Evolutionary conservation across 2,329 filamentous ascomycete genomes (phyloP).

Genomic region (Cladobotryum protrusum): DNA sequence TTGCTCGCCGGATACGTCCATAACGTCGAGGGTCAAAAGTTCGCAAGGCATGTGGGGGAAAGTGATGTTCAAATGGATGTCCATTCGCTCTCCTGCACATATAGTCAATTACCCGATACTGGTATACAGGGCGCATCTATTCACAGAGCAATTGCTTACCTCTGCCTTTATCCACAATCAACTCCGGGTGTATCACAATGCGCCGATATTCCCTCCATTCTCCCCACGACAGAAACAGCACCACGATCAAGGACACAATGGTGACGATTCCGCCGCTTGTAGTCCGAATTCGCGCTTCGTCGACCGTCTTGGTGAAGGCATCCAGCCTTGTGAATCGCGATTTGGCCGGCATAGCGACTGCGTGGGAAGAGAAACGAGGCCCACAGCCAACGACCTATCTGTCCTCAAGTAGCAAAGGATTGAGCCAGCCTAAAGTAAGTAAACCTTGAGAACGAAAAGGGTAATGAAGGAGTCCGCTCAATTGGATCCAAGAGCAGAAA

Average conservation of each 20-base stretch:
- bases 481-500: constrained; percentile 6
- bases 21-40: constrained; percentile 91
- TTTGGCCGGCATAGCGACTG: constrained; percentile 67
- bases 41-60: constrained; percentile 94
- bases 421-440: neutral
- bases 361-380: neutral
- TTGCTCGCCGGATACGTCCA: constrained; percentile 97
- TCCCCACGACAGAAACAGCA: constrained; percentile 83
- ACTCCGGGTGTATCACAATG: constrained; percentile 79
- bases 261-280: constrained; percentile 95
- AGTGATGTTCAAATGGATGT: constrained; percentile 95
- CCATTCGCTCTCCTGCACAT: constrained; percentile 85
- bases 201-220: constrained; percentile 94
- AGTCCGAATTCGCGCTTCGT: constrained; percentile 93
- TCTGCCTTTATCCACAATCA: constrained; percentile 95
- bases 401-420: neutral
- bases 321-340: constrained; percentile 94
- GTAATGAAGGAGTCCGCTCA: constrained; percentile 1
- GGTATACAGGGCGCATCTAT: neutral
- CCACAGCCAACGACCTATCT: no score
- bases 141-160: constrained; percentile 45
- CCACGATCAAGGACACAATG: constrained; percentile 79
- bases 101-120: neutral
- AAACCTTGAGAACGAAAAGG: constrained; percentile 3
- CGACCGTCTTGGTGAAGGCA: constrained; percentile 98